These are phyloP conservation scores for sorghum (Sorghum bicolor) DNA, from an alignment of 176 grass and related monocot genomes.

Conservation along the genomic window DNA sequence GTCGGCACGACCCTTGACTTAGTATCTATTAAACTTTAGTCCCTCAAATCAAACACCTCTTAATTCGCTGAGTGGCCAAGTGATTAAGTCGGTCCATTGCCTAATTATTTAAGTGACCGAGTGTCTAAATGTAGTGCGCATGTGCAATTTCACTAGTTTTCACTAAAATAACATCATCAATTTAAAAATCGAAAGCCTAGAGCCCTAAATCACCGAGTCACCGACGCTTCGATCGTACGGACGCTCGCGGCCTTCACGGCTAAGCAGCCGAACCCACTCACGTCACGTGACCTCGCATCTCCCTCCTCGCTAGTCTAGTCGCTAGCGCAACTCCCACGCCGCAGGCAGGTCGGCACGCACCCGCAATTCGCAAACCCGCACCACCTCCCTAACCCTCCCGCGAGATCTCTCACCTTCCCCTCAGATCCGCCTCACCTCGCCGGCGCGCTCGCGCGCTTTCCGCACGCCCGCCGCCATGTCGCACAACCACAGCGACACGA, in stretches of 20 bases:
- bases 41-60: no score
- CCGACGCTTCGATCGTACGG: background rate
- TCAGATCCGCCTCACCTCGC: slow-evolving; percentile 37
- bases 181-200: no score
- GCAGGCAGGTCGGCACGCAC: background rate
- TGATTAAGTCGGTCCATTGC: no score
- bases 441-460: background rate
- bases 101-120: no score
- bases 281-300: slow-evolving; percentile 18
- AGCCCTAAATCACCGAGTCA: background rate
- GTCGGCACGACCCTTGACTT: no score
- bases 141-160: no score
- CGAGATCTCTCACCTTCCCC: slow-evolving; percentile 39
- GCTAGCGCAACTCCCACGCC: background rate
- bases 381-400: slow-evolving; percentile 16
- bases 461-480: slow-evolving; percentile 56
- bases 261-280: slow-evolving; percentile 1
- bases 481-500: slow-evolving; percentile 74
- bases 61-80: no score
- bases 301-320: background rate
- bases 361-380: background rate
- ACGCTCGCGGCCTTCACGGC: background rate
- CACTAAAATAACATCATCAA: no score
- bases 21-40: no score
- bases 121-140: no score